These are phyloP conservation scores for Vitis hybrid DNA, from an alignment of 177 flowering plant genomes.

Conservation along the genomic window DNA sequence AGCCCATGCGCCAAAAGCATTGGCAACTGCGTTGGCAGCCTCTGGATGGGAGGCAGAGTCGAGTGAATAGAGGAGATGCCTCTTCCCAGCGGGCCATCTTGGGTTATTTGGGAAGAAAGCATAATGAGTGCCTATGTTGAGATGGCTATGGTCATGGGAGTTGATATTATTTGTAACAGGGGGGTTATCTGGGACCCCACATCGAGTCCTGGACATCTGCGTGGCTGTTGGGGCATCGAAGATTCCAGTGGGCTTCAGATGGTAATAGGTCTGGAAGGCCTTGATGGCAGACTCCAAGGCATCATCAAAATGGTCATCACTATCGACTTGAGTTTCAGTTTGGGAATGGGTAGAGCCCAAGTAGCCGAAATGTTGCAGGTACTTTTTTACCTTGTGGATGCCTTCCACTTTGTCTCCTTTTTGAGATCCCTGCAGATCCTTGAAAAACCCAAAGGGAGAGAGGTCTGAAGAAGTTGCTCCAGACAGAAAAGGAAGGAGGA, in stretches of 20 bases:
- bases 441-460: constrained; percentile 23
- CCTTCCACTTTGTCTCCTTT: constrained; percentile 22
- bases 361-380: constrained; percentile 23
- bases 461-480: neutral
- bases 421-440: constrained; percentile 22
- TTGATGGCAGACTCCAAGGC: constrained; percentile 27
- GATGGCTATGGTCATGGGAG: neutral
- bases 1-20: constrained; percentile 27
- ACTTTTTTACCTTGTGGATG: constrained; percentile 17
- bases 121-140: constrained; percentile 16
- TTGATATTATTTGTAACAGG: constrained; percentile 26
- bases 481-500: neutral
- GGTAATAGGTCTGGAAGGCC: constrained; percentile 23
- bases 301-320: constrained; percentile 20
- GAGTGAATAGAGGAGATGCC: constrained; percentile 32
- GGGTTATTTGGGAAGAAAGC: constrained; percentile 17
- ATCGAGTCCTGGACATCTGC: constrained; percentile 18
- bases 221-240: constrained; percentile 21
- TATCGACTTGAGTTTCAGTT: neutral
- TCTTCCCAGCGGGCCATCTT: constrained; percentile 26
- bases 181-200: constrained; percentile 25
- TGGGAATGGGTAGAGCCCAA: constrained; percentile 2
- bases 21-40: neutral
- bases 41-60: neutral
- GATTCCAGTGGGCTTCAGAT: constrained; percentile 25